phyloP scores from a whole-genome alignment of 2,329 filamentous ascomycete genomes.

The Hysterium pulicare region DNA sequence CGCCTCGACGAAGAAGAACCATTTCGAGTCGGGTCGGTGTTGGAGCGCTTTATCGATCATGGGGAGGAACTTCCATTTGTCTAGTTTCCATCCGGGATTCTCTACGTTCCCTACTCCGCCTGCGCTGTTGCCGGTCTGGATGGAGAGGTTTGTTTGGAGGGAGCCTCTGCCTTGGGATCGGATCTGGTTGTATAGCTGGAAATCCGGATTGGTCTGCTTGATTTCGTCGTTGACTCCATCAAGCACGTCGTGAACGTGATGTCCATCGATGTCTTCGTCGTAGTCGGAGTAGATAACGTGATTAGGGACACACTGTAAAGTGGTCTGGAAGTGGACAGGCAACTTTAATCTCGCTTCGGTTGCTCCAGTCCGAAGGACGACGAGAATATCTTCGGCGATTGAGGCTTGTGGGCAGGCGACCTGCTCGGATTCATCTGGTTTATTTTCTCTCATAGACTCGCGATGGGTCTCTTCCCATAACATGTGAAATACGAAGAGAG shows the following conservation, averaged over 20 bases:
- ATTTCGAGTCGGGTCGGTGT: conserved; percentile 46
- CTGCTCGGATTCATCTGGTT: too few species aligned
- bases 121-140: conserved; percentile 14
- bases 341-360: conserved; percentile 54
- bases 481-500: too few species aligned
- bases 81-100: conserved; percentile 23
- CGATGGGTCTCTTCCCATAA: too few species aligned
- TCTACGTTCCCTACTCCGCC: conserved; percentile 4
- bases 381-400: conserved; percentile 42
- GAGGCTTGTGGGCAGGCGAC: not conserved
- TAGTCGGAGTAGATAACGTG: conserved; percentile 34
- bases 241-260: conserved; percentile 29
- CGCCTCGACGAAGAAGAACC: conserved; percentile 57
- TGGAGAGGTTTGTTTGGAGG: conserved; percentile 14
- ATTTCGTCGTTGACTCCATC: conserved; percentile 19
- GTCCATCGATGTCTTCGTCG: conserved; percentile 21
- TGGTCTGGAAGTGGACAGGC: conserved; percentile 39
- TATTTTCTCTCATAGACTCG: too few species aligned
- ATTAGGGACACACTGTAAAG: conserved; percentile 29
- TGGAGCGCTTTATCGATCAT: conserved; percentile 25
- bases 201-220: conserved; percentile 23
- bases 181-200: conserved; percentile 29
- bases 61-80: conserved; percentile 34
- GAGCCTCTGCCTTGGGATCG: conserved; percentile 21
- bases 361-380: conserved; percentile 55